Percentiles rank a stretch among this genome's conserved stretches.
Evolutionary conservation across 2,329 filamentous ascomycete species (phyloP).

Genomic region (Periglandula ipomoeae): DNA sequence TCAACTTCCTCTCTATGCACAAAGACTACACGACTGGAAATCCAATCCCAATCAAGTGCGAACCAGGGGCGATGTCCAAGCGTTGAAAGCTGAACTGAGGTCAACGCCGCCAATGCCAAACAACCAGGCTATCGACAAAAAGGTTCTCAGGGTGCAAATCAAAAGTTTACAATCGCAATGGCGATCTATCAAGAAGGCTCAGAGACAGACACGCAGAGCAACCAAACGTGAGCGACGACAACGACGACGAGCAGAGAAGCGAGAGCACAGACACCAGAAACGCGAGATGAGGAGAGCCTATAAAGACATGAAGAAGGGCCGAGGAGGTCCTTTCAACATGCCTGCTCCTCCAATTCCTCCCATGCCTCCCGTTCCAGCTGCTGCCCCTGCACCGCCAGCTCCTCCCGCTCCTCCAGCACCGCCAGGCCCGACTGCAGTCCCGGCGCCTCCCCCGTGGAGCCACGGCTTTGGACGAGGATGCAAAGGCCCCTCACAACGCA

Average conservation of each 20-base stretch:
- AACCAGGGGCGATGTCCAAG: constrained; percentile 34
- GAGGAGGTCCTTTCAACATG: constrained; percentile 3
- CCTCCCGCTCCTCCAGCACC: no score
- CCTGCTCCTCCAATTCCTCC: constrained; percentile 5
- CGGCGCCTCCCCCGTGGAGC: neutral
- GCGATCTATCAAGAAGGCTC: constrained; percentile 24
- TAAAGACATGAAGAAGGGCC: constrained; percentile 20
- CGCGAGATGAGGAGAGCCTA: constrained; percentile 21
- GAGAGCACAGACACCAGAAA: constrained; percentile 22
- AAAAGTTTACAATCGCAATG: constrained; percentile 35
- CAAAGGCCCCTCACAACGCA: neutral
- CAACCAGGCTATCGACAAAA: constrained; percentile 15
- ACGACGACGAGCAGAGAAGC: constrained; percentile 22
- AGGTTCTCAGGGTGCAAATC: constrained; percentile 32
- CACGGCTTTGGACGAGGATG: neutral
- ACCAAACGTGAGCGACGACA: constrained; percentile 21
- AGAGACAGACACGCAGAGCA: constrained; percentile 21
- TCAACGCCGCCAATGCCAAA: constrained; percentile 19
- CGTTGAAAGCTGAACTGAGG: constrained; percentile 35
- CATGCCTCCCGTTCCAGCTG: neutral
- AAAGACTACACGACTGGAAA: constrained; percentile 39
- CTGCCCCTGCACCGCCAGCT: neutral
- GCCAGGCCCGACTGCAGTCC: constrained; percentile 5
- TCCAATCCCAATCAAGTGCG: constrained; percentile 38
- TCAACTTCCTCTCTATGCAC: constrained; percentile 38